Base-by-base conservation (phyloP, 768 basidiomycete species). In the Termitomyces sp. region DNA sequence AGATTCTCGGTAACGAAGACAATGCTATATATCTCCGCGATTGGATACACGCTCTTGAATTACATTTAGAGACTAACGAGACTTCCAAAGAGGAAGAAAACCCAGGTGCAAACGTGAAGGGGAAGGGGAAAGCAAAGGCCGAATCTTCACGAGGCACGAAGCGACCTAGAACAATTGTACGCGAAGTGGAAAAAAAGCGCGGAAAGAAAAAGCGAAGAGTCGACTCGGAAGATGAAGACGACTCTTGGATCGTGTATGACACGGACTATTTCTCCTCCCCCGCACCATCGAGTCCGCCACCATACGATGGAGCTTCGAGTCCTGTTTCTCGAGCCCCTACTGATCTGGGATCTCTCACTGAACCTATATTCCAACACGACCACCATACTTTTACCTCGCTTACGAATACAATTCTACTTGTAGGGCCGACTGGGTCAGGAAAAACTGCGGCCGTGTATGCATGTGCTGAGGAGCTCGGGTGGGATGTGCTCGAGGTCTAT, bases 401-500 rank as follows among this genome's bases (percentile, higher is more conserved):
- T 38, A 88, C 89, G 52, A 98, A 98, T 72, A 90, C 94, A 0
- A 90, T 98, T 53, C 77, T 99, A 15, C 81, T 99, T 44, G 71
- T 78, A 46, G 97, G 97, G 0, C 94, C 94, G 1, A 75, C 82
- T 36, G 96, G 96, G 12, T 81, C 80, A 57, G 97, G 97, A 36
- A 99, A 99, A 77, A 96, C 94, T 6, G 88, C 93, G 1, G 84
- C 93, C 22, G 90, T 97, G 2, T 95, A 97, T 74, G 95, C 96
- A 0, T 96, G 94, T 69, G 94, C 95, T 5, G 85, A 88, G 57
- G 96, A 99, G 74, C 80, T 99, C 38, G 93, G 89, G 15, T 99
- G 93, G 92, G 92, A 96, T 54, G 86, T 98, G 13, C 97, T 98
- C 69, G 97, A 99, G 72, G 94, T 98, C 13, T 91, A 95, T 75